Evolutionary conservation across 345 rosid genomes (phyloP).

Genomic region (Chamaenerion angustifolium): DNA sequence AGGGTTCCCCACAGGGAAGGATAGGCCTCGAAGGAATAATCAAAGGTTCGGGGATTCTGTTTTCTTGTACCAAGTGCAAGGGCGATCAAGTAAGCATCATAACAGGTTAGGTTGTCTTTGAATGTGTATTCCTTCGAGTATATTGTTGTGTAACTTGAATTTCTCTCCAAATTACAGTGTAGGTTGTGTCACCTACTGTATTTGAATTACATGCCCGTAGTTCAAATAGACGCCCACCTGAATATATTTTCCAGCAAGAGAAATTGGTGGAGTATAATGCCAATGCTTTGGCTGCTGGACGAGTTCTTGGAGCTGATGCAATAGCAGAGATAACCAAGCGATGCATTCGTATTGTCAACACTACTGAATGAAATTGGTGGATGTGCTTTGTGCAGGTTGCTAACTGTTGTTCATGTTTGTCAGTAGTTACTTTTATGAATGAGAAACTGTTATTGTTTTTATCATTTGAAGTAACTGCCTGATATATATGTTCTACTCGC

Average conservation of each 20-base stretch:
- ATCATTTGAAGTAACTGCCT: conserved; percentile 1
- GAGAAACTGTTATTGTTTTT: background rate
- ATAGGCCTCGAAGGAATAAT: conserved; percentile 51
- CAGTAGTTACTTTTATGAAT: background rate
- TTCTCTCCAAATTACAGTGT: conserved; percentile 6
- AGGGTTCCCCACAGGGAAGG: conserved; percentile 23
- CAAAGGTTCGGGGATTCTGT: conserved; percentile 47
- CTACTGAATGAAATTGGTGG: conserved; percentile 52
- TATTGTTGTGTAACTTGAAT: conserved; percentile 4
- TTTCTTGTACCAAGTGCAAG: conserved; percentile 58
- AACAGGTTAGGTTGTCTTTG: background rate
- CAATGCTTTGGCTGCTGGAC: conserved; percentile 86
- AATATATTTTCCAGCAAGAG: conserved; percentile 55
- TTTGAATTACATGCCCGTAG: conserved; percentile 83
- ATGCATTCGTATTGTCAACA: conserved; percentile 75
- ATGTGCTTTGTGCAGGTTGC: conserved; percentile 84
- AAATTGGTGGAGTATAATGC: conserved; percentile 53
- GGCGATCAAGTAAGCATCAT: conserved; percentile 41
- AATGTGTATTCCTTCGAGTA: background rate
- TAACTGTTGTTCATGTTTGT: background rate
- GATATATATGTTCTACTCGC: too few species aligned
- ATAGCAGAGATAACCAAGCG: conserved; percentile 69
- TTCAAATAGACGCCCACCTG: conserved; percentile 81
- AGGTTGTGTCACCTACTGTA: conserved; percentile 48
- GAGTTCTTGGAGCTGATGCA: conserved; percentile 82